phyloP scores from a whole-genome alignment of 257 asterid genomes.

The Forsythia suspensa region DNA sequence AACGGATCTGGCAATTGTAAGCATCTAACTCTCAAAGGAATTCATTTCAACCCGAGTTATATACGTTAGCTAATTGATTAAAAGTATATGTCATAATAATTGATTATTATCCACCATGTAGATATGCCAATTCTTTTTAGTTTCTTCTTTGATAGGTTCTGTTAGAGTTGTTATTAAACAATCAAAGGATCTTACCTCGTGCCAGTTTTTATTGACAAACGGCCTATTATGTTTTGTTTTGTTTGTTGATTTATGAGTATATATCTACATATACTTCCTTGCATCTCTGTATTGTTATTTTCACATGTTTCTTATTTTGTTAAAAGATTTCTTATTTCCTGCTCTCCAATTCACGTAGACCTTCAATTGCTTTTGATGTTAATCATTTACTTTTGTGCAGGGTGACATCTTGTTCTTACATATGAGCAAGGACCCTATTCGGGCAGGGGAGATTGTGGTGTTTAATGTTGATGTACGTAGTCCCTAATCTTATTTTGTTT shows the following conservation, averaged over 20 bases:
- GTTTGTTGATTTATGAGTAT: constrained; percentile 14
- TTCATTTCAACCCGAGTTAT: not conserved
- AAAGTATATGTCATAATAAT: not conserved
- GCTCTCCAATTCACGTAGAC: not conserved
- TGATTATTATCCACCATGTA: not conserved
- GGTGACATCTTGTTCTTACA: constrained; percentile 98
- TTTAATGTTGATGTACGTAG: constrained; percentile 87
- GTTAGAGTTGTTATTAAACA: not conserved
- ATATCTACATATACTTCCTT: not conserved
- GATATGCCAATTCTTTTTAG: not conserved
- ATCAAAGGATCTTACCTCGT: not conserved
- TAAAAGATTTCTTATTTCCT: not conserved
- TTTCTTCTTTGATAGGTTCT: not conserved
- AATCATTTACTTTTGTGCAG: constrained; percentile 50
- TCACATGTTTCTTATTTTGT: not conserved
- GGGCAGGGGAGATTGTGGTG: constrained; percentile 98
- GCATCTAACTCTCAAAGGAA: not conserved
- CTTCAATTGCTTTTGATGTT: not conserved
- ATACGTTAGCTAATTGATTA: constrained; percentile 1
- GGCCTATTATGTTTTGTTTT: constrained; percentile 16
- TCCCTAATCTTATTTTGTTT: constrained; percentile 5
- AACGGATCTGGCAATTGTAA: constrained; percentile 9
- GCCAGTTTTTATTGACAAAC: not conserved
- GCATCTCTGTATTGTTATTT: not conserved
- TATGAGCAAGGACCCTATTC: constrained; percentile 95